Base-by-base conservation (phyloP, 192 early-diverging fungal genomes). In the Linderina pennispora region DNA sequence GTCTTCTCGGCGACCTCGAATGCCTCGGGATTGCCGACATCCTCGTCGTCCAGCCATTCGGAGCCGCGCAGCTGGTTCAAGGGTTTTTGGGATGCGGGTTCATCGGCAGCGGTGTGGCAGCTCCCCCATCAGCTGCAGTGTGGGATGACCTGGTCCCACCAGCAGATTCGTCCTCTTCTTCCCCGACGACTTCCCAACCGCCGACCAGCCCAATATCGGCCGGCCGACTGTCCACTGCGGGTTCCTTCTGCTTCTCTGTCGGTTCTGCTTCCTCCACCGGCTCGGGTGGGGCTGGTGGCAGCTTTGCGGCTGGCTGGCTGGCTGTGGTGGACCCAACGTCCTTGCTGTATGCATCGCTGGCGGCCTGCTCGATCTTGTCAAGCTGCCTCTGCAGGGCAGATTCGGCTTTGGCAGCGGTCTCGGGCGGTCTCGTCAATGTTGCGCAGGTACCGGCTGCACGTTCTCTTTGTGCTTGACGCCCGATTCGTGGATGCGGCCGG, bases 381-480 rank as follows among this genome's bases (percentile, higher is more conserved):
- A 83, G 68, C 52, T 88, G 79, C 43, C 60, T 58, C 47, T 74
- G 55, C 23, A 80, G 55, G 61, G 79, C 77, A 22, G 78, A 77
- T 15, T 76, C 76, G 18, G 77, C 74, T 8, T 76, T 58, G 5
- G 61, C 51, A 32, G 67, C 75, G 39, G 79, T 70, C 28, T 79
- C 65, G 20, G 66, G n/a, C 62, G 5, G 56, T 50, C 44, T 80
- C 81, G 35, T 80, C 73, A 21, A 86, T 75, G 36, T 84, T 72
- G 17, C 83, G 79, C 32, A 93, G 43, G 50, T 85, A 89, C 24
- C 72, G 69, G n/a, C 50, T 86, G 83, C 2, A 88, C 81, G 55
- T 84, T 86, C n/a, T 87, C 84, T 58, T 87, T 90, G 73, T 93
- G 90, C 32, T 86, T 84, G 28, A 65, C 71, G 11, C 88, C 90